Evolutionary conservation across 257 asterid species (phyloP).

Genomic region (Hygrophila difformis): DNA sequence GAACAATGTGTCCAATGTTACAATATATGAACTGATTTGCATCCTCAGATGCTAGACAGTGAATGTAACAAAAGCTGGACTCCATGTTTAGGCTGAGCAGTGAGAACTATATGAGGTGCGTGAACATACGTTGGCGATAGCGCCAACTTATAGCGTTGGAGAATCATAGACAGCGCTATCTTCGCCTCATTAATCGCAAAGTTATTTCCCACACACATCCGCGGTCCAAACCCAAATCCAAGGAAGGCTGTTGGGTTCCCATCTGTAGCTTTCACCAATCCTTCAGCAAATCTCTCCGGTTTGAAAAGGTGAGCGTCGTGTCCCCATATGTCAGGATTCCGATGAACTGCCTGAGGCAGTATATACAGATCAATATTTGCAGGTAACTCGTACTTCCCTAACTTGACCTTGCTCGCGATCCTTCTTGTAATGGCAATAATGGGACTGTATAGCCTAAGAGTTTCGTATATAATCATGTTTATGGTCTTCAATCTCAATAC

Average conservation of each 20-base stretch:
- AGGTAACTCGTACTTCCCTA: conserved; percentile 29
- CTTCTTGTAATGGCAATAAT: conserved; percentile 5
- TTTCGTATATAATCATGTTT: conserved; percentile 28
- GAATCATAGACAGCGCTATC: conserved; percentile 31
- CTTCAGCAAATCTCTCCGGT: conserved; percentile 28
- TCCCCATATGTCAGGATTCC: conserved; percentile 31
- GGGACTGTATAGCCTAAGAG: conserved; percentile 31
- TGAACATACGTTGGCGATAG: conserved; percentile 28
- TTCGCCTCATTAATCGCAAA: conserved; percentile 28
- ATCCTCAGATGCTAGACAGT: too few species aligned
- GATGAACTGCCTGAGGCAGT: conserved; percentile 24
- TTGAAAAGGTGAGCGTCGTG: conserved; percentile 21
- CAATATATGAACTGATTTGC: too few species aligned
- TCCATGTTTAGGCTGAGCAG: conserved; percentile 26
- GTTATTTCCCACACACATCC: conserved; percentile 25
- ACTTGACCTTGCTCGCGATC: conserved; percentile 8
- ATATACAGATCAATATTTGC: conserved; percentile 14
- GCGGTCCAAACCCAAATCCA: conserved; percentile 30
- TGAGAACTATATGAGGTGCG: conserved; percentile 20
- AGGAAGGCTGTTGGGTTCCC: conserved; percentile 21
- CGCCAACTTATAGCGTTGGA: conserved; percentile 25
- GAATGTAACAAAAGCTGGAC: conserved; percentile 33
- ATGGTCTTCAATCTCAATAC: conserved; percentile 27
- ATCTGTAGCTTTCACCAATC: conserved; percentile 28
- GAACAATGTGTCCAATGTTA: too few species aligned